Evolutionary conservation across 2,329 filamentous ascomycete species (phyloP), one percentile per base, ranked within the genome.

Genomic region (Microdochium trichocladiopsis): DNA sequence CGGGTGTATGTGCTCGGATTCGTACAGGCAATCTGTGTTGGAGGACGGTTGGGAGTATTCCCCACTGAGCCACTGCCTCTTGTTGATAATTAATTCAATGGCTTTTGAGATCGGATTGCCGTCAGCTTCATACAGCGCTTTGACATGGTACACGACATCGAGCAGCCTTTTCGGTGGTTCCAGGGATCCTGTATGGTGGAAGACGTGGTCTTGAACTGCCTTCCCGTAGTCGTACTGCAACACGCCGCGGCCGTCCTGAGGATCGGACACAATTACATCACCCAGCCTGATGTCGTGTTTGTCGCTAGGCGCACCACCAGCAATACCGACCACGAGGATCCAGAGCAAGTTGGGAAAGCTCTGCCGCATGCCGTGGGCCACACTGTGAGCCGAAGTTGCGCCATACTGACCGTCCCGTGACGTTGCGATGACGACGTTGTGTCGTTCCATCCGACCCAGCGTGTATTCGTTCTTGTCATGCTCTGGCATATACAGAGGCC

Each of bases 401-500:
- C 66, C 66, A 48, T 63, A 61, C 8, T 60, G 45, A 16, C 55
- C 61, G 16, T 58, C 48, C 1, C 66, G 63, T 16, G 68, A 49
- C 2, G 50, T 54, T 23, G 62, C 59, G 14, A 73, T 63, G 9
- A 69, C 69, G 6, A 72, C 56, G 28, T 72, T 67, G 49, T 72
- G 67, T 14, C 53, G 51, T 1, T 61, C 62, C 1, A 72, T 64
- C 0, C 47, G 50, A 1, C 68, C 70, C 0, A 66, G 55, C 3
- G 56, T 57, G 50, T 72, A 72, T 3, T 25, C 47, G 25, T 61
- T 63, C 47, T 60, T 61, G 25, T 67, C 66, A 12, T 62, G 25
- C 2, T 8, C 36, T 0, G 50, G 8, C 21, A 63, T 33, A 66
- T 66, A 47, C 3, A 61, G 57, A 0, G 58, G 64, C 0, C 21